A percentile compares a stretch with the other conserved stretches of the same genome.
Evolutionary conservation across 495 filamentous ascomycete species (phyloP).

Genomic region (Neurospora cerealis): DNA sequence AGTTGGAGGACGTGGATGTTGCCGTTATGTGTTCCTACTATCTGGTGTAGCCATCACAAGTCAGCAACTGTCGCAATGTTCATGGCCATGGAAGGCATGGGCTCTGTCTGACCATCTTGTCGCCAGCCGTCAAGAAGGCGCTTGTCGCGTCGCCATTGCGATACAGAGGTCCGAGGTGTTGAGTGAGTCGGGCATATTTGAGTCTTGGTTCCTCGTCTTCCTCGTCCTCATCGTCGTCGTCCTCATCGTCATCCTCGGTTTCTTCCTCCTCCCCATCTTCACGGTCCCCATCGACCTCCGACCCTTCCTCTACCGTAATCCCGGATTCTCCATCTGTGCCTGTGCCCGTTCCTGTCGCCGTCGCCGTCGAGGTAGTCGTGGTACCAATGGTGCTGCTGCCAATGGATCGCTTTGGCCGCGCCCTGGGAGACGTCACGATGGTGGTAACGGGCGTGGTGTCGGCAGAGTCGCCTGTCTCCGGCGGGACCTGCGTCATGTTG

Average conservation of each 20-base stretch:
- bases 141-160: conserved; percentile 92
- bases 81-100: not conserved
- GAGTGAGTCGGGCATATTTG: conserved; percentile 82
- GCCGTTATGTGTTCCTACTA: conserved; percentile 92
- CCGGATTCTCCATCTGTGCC: conserved; percentile 3
- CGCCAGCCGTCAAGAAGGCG: conserved; percentile 76
- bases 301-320: not conserved
- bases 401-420: not conserved
- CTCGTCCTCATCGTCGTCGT: conserved; percentile 49
- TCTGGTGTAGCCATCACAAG: conserved; percentile 35
- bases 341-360: not conserved
- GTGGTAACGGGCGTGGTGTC: not conserved
- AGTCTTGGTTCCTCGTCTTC: conserved; percentile 94
- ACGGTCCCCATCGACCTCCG: conserved; percentile 5
- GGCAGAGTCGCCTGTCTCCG: conserved; percentile 24
- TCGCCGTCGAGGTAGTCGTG: not conserved
- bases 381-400: not conserved
- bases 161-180: conserved; percentile 69
- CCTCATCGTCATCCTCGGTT: conserved; percentile 25
- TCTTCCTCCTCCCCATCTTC: conserved; percentile 8
- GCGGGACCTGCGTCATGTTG: conserved; percentile 38
- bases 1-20: conserved; percentile 85
- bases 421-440: not conserved
- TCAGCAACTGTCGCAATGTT: not conserved
- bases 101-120: conserved; percentile 72